Conservation (phyloP, 352 stramenopile species). For the Globisporangium cylindrosporum region DNA sequence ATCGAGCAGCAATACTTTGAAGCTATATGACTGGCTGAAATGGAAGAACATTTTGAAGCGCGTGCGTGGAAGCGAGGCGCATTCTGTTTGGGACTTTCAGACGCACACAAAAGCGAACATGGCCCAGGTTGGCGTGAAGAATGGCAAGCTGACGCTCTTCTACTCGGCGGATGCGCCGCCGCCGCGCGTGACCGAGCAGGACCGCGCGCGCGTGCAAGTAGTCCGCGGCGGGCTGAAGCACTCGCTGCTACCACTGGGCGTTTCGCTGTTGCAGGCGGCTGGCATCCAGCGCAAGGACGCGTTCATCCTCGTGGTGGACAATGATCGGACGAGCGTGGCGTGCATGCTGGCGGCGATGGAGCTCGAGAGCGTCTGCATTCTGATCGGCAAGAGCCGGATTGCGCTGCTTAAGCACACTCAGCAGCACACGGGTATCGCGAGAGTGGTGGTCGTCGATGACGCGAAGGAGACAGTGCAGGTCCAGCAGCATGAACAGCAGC, state of each 20-base stretch:
- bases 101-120: conserved; percentile 7
- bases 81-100: neutral
- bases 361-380: conserved; percentile 48
- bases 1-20: too few species aligned
- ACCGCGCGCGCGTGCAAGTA: conserved; percentile 28
- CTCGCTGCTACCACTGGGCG: conserved; percentile 46
- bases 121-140: conserved; percentile 56
- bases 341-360: conserved; percentile 73
- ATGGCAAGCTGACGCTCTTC: conserved; percentile 53
- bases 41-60: too few species aligned
- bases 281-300: conserved; percentile 33
- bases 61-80: neutral
- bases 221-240: conserved; percentile 40
- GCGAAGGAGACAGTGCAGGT: conserved; percentile 19
- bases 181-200: conserved; percentile 9
- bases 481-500: conserved; percentile 11
- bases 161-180: conserved; percentile 17
- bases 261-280: conserved; percentile 33
- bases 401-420: conserved; percentile 48
- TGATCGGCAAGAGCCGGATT: conserved; percentile 49
- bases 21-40: too few species aligned
- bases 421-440: conserved; percentile 56
- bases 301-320: conserved; percentile 76
- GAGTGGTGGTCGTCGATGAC: conserved; percentile 53
- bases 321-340: conserved; percentile 67